Conservation (phyloP, 2,329 filamentous ascomycete genomes). For the Zopfia rhizophila region DNA sequence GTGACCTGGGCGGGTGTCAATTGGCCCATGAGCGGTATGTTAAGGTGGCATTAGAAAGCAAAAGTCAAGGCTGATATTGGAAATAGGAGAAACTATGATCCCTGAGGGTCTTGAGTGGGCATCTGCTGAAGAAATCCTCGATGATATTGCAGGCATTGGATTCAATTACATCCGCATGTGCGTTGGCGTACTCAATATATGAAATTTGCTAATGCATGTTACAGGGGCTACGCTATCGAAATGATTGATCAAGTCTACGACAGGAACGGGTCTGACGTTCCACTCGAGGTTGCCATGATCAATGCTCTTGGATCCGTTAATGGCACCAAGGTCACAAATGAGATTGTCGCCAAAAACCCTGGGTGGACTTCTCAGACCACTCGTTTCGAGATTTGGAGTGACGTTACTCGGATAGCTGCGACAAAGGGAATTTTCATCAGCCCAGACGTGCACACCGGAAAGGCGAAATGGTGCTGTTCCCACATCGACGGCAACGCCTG, state of each 20-base stretch:
- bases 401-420: constrained; percentile 38
- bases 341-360: constrained; percentile 50
- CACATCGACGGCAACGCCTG: constrained; percentile 66
- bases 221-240: constrained; percentile 54
- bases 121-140: constrained; percentile 61
- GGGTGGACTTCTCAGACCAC: constrained; percentile 52
- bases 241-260: constrained; percentile 56
- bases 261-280: constrained; percentile 50
- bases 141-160: constrained; percentile 63
- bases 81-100: constrained; percentile 67
- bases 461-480: constrained; percentile 48
- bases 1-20: constrained; percentile 71
- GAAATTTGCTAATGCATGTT: constrained; percentile 12
- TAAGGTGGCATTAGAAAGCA: background rate
- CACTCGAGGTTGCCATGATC: constrained; percentile 52
- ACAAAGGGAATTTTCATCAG: constrained; percentile 43
- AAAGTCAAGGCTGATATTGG: constrained; percentile 38
- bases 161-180: constrained; percentile 70
- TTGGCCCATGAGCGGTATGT: constrained; percentile 60
- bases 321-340: constrained; percentile 51
- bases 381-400: constrained; percentile 51
- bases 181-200: constrained; percentile 8
- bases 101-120: constrained; percentile 70
- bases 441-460: constrained; percentile 44
- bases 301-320: constrained; percentile 53